These are phyloP conservation scores for Rhizodiscina lignyota DNA, from an alignment of 495 filamentous ascomycete genomes.

Conservation along the genomic window DNA sequence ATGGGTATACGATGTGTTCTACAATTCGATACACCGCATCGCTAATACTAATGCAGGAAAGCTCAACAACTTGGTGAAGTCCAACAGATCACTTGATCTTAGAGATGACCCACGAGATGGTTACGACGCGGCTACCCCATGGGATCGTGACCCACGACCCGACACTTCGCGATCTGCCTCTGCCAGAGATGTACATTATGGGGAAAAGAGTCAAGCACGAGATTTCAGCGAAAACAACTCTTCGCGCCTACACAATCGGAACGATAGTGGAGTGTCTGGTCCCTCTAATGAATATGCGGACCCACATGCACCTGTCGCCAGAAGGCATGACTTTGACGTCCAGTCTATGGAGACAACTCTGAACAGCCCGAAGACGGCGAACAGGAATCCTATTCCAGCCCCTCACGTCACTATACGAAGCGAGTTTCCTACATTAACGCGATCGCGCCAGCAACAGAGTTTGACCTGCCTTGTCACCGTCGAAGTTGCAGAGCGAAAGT, in stretches of 20 bases:
- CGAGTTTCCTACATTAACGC: conserved; percentile 87
- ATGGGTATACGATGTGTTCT: conserved; percentile 46
- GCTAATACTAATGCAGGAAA: conserved; percentile 46
- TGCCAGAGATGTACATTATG: no score
- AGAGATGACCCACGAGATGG: no score
- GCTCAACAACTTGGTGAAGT: conserved; percentile 83
- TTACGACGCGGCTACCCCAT: conserved; percentile 33
- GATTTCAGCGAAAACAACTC: no score
- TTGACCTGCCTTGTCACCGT: conserved; percentile 89
- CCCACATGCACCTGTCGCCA: conserved; percentile 23
- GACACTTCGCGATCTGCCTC: no score
- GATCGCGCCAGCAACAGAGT: conserved; percentile 86
- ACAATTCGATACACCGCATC: not conserved
- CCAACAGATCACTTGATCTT: not conserved
- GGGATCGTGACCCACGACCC: conserved; percentile 42
- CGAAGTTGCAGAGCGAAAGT: conserved; percentile 86
- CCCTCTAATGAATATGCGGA: conserved; percentile 61
- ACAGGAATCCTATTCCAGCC: conserved; percentile 82
- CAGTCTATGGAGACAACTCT: conserved; percentile 89
- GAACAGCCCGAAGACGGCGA: conserved; percentile 50
- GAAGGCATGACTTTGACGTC: conserved; percentile 88
- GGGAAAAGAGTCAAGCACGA: no score
- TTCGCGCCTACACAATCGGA: conserved; percentile 50
- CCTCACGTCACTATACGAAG: conserved; percentile 85
- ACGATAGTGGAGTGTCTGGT: conserved; percentile 60